A percentile compares a stretch with the other conserved stretches of the same genome.
These are phyloP conservation scores for Kazachstania africana DNA, from an alignment of 805 yeast genomes.

Conservation along the genomic window DNA sequence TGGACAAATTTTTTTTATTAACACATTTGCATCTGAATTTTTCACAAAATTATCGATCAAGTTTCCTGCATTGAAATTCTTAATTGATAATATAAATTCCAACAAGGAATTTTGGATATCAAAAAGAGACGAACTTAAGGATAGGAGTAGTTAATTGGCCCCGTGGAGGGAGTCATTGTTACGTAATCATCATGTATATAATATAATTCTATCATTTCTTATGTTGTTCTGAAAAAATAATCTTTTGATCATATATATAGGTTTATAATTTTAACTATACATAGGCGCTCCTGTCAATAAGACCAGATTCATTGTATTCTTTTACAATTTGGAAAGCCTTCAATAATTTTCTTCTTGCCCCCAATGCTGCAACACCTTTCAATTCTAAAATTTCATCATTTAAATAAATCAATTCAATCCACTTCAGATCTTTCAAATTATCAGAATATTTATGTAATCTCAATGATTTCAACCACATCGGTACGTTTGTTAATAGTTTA, in stretches of 20 bases:
- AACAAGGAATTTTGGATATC: conserved; percentile 48
- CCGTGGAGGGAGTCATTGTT: too few relatives aligned
- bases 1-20: conserved; percentile 76
- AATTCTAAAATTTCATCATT: conserved; percentile 58
- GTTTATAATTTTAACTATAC: background rate
- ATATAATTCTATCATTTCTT: background rate
- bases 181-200: too few relatives aligned
- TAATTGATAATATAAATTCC: conserved; percentile 39
- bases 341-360: conserved; percentile 87
- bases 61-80: conserved; percentile 49
- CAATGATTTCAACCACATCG: conserved; percentile 83
- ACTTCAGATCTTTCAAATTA: conserved; percentile 57
- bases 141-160: too few relatives aligned
- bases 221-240: background rate
- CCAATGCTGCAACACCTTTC: conserved; percentile 85
- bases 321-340: conserved; percentile 84
- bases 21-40: conserved; percentile 67
- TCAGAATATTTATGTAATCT: conserved; percentile 91
- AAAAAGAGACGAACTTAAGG: conserved; percentile 1
- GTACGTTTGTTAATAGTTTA: conserved; percentile 60
- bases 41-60: conserved; percentile 52
- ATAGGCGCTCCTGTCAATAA: conserved; percentile 22
- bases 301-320: conserved; percentile 35
- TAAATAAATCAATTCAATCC: conserved; percentile 69
- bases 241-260: conserved; percentile 1